phyloP scores from a whole-genome alignment of 139 green algal species.

The Chlorella ohadii region DNA sequence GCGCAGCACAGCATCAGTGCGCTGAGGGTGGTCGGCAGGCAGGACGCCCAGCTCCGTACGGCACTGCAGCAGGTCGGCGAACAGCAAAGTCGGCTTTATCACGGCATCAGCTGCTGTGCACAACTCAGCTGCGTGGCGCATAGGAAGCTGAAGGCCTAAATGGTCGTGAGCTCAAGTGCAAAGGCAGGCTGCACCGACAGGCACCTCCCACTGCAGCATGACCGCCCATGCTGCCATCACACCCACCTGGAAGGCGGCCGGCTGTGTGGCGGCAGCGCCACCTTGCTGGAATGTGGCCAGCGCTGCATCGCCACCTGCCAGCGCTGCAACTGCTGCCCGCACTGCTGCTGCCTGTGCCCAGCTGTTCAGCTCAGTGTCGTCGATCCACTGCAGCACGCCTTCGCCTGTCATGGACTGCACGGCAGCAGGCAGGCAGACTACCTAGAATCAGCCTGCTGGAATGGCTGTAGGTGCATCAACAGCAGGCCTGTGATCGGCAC shows the following conservation, averaged over 20 bases:
- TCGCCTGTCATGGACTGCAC: slow-evolving; percentile 51
- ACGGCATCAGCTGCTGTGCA: too few species aligned
- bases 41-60: slow-evolving; percentile 60
- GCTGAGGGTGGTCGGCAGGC: slow-evolving; percentile 48
- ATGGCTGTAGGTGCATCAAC: too few species aligned
- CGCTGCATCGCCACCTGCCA: background rate
- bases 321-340: background rate
- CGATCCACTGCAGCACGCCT: slow-evolving; percentile 55
- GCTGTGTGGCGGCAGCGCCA: background rate
- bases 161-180: too few species aligned
- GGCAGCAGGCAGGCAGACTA: background rate
- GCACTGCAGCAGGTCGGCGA: slow-evolving; percentile 28
- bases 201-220: too few species aligned
- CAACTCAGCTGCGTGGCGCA: too few species aligned
- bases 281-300: slow-evolving; percentile 10
- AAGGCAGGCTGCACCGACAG: too few species aligned
- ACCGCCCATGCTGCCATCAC: background rate
- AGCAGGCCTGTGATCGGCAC: too few species aligned
- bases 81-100: background rate
- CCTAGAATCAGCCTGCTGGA: background rate
- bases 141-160: too few species aligned
- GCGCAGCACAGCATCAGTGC: slow-evolving; percentile 21
- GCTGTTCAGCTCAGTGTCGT: slow-evolving; percentile 52
- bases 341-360: slow-evolving; percentile 42
- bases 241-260: background rate